Conservation (phyloP, 116 monocot genomes). For the Zostera marina region DNA sequence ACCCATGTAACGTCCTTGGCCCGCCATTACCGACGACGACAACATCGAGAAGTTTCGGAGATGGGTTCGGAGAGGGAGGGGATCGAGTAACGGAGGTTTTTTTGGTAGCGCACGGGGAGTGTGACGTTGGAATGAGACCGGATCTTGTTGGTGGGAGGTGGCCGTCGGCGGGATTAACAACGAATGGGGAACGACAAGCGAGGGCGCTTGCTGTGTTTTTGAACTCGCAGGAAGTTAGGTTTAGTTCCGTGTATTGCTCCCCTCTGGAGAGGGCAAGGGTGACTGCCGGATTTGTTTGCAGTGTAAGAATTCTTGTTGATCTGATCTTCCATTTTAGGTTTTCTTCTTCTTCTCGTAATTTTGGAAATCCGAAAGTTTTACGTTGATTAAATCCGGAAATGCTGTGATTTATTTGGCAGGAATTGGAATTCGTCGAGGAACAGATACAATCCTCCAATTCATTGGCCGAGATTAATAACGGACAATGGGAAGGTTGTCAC, state of each 20-base stretch:
- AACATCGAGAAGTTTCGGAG: background rate
- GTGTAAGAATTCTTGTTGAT: conserved; percentile 23
- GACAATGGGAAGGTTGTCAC: conserved; percentile 89
- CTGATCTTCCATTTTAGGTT: background rate
- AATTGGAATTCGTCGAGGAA: conserved; percentile 62
- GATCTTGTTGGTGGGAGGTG: conserved; percentile 81
- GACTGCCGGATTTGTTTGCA: conserved; percentile 57
- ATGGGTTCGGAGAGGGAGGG: conserved; percentile 4
- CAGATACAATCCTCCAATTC: conserved; percentile 66
- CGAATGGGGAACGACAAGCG: conserved; percentile 76
- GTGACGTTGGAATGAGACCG: conserved; percentile 30
- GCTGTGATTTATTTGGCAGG: conserved; percentile 22
- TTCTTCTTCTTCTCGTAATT: background rate
- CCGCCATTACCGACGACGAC: conserved; percentile 19
- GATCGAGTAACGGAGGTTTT: conserved; percentile 37
- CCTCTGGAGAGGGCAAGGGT: conserved; percentile 65
- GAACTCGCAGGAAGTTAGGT: conserved; percentile 56
- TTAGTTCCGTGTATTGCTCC: conserved; percentile 50
- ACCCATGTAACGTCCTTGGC: conserved; percentile 62
- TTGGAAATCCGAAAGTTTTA: background rate
- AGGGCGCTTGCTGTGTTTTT: conserved; percentile 81
- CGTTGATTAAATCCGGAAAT: background rate
- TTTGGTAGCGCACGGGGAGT: conserved; percentile 65
- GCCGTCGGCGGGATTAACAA: conserved; percentile 52
- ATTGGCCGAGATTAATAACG: conserved; percentile 82